Evolutionary conservation across 1,139 yeast species (phyloP).

Genomic region (Diutina mesorugosa): DNA sequence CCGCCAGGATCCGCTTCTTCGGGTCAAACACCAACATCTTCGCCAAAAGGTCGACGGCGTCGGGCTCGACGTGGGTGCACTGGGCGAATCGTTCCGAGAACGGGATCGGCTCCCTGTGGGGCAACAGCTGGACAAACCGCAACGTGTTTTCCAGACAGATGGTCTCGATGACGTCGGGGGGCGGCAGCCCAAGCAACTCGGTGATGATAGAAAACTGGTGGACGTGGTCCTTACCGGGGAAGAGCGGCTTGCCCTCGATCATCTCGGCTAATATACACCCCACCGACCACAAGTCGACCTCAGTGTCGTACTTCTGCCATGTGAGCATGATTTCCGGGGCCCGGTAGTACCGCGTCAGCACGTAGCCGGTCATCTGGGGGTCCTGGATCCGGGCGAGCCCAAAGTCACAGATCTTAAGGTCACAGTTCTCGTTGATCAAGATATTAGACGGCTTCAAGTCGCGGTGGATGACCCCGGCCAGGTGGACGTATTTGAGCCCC

Average conservation of each 20-base stretch:
- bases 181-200: constrained; percentile 92
- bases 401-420: constrained; percentile 90
- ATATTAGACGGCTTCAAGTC: constrained; percentile 92
- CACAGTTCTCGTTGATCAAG: constrained; percentile 89
- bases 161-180: constrained; percentile 89
- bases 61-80: constrained; percentile 71
- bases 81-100: constrained; percentile 62
- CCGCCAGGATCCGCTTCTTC: constrained; percentile 84
- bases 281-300: constrained; percentile 98
- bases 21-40: constrained; percentile 94
- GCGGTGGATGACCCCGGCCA: constrained; percentile 94
- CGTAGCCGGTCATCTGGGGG: constrained; percentile 99
- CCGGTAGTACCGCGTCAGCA: constrained; percentile 88
- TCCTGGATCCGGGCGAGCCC: constrained; percentile 96
- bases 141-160: constrained; percentile 92
- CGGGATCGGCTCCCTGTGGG: constrained; percentile 86
- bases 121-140: constrained; percentile 86
- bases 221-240: constrained; percentile 98
- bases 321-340: constrained; percentile 99
- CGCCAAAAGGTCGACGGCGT: constrained; percentile 79
- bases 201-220: constrained; percentile 96
- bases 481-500: constrained; percentile 89
- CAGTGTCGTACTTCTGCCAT: constrained; percentile 98
- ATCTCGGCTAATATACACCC: constrained; percentile 98
- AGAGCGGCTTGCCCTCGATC: constrained; percentile 97